Conservation (phyloP, 1,284 basidiomycete species). For the Vanrija pseudolonga region DNA sequence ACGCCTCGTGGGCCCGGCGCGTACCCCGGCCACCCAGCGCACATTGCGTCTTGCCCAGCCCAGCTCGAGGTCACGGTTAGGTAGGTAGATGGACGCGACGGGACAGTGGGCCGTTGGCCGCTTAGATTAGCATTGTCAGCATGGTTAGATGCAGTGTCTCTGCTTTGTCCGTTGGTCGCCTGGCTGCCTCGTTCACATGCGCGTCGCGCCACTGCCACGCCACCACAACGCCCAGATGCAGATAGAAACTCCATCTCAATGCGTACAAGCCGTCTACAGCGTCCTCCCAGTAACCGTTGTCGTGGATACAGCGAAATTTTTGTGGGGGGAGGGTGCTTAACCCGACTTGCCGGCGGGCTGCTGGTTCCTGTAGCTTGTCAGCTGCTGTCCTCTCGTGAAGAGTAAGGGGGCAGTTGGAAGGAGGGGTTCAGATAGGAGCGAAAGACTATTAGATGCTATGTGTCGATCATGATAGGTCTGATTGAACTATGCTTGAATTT, state of each 20-base stretch:
- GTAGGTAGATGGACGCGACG: background rate
- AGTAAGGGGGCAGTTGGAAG: conserved; percentile 5
- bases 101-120: background rate
- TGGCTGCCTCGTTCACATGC: too few relatives aligned
- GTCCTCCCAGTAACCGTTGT: conserved; percentile 4
- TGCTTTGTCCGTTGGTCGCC: too few relatives aligned
- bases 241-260: conserved; percentile 16
- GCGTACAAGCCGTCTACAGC: conserved; percentile 23
- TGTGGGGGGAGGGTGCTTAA: conserved; percentile 24
- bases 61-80: too few relatives aligned
- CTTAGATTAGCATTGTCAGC: background rate
- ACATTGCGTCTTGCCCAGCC: too few relatives aligned
- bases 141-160: background rate
- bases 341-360: conserved; percentile 49
- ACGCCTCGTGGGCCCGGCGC: background rate
- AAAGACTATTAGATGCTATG: conserved; percentile 73
- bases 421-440: conserved; percentile 77
- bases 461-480: conserved; percentile 70
- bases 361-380: conserved; percentile 38
- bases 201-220: too few relatives aligned
- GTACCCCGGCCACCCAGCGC: too few relatives aligned
- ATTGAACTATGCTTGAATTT: conserved; percentile 82
- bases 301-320: conserved; percentile 1
- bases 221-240: conserved; percentile 9
- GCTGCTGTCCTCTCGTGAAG: background rate